A percentile compares a stretch with the other conserved stretches of the same genome.
phyloP scores from a whole-genome alignment of 2,329 filamentous ascomycete genomes.

The Penicillium sp. region DNA sequence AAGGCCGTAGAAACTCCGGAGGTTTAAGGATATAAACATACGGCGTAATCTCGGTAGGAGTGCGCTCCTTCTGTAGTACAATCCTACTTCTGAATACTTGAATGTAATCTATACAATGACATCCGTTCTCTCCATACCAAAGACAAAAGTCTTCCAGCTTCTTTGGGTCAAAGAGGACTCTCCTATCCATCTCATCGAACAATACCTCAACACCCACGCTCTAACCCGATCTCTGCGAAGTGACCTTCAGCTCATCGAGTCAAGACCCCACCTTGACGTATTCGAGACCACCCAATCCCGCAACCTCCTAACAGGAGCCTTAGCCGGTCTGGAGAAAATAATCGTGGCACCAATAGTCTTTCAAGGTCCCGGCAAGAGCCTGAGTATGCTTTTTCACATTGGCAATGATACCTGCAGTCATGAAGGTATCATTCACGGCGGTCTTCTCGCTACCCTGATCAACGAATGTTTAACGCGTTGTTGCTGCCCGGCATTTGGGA shows the following conservation, averaged over 20 bases:
- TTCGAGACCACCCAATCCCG: conserved; percentile 66
- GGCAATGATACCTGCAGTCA: conserved; percentile 81
- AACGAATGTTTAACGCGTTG: conserved; percentile 85
- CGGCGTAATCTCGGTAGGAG: no score
- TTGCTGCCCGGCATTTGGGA: conserved; percentile 81
- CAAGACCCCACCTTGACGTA: conserved; percentile 83
- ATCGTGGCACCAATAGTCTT: conserved; percentile 78
- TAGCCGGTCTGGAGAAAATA: conserved; percentile 72
- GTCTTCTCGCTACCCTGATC: conserved; percentile 80
- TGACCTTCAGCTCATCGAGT: conserved; percentile 67
- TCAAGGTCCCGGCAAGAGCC: conserved; percentile 66
- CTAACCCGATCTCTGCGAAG: conserved; percentile 65
- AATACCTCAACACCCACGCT: conserved; percentile 72
- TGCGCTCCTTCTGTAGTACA: no score
- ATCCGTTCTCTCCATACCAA: background rate
- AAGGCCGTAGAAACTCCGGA: no score
- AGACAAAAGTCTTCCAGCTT: background rate
- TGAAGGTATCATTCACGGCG: conserved; percentile 84
- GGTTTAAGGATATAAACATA: no score
- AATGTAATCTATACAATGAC: no score
- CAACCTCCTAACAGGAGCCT: conserved; percentile 76
- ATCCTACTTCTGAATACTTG: no score
- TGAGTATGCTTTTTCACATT: conserved; percentile 72
- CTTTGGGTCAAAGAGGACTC: background rate
- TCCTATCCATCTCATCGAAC: conserved; percentile 56